Base-by-base conservation (phyloP, 2,329 filamentous ascomycete genomes). In the Stagonosporopsis vannaccii region DNA sequence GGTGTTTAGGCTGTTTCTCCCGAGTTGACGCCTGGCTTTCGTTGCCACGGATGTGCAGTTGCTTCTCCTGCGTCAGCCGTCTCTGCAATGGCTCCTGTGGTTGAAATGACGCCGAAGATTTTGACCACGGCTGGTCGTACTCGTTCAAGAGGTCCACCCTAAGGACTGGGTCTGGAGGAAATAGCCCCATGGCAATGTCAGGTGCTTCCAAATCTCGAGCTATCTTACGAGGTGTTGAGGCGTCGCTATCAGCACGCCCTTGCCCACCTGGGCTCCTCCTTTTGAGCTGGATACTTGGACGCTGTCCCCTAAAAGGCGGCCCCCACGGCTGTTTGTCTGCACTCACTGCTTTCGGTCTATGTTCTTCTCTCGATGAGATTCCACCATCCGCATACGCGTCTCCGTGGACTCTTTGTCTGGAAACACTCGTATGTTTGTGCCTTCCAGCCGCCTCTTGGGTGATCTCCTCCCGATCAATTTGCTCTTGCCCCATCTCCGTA, bases 301-400 rank as follows among this genome's bases (percentile, higher is more conserved):
- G 47, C n/a, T 42, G 40, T 28, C 19, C 61, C 1, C 59, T 63
- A 51, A 72, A 71, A 3, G 66, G 69, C 23, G 65, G 62, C 26
- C 70, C 63, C 68, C 67, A 72, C 8, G 69, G 70, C 33, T 68
- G 71, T 47, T 60, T 60, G 36, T 43, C 53, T 19, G 23, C 22
- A 1, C 12, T 44, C 22, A 26, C 55, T 55, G 6, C 15, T 44
- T 25, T 48, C 28, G 57, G 5, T 20, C 30, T 32, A 15, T 26
- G 17, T 33, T 36, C 43, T 25, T 48, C 22, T 13, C 30, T 42
- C 23, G 49, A 36, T 33, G 32, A 42, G 55, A 40, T 32, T 53
- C 51, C 26, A 39, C 58, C 47, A 43, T 60, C 51, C 48, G 62
- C 48, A 58, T 54, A 56, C 23, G 57, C 48, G 37, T 47, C 56